These are phyloP conservation scores for Isoetes taiwanensis DNA, from an alignment of 75 land plant species.

Conservation along the genomic window DNA sequence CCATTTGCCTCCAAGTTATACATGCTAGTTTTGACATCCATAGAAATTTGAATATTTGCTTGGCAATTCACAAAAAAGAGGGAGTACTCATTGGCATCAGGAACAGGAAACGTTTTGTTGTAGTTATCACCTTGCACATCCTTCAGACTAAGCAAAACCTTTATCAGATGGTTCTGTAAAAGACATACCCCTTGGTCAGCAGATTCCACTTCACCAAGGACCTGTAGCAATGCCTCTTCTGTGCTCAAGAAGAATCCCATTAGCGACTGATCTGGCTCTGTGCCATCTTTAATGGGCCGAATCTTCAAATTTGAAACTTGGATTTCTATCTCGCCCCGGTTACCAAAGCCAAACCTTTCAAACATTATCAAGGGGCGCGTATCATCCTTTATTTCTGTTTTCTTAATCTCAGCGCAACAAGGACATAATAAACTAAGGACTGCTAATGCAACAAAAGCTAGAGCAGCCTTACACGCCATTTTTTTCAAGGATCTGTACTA, in stretches of 20 bases:
- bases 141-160: slow-evolving; percentile 25
- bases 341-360: slow-evolving; percentile 55
- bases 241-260: slow-evolving; percentile 75
- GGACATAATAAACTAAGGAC: no score
- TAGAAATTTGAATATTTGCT: slow-evolving; percentile 18
- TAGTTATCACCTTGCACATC: slow-evolving; percentile 9
- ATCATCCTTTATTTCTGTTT: slow-evolving; percentile 26
- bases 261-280: slow-evolving; percentile 13
- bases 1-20: slow-evolving; percentile 31
- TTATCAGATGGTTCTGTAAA: slow-evolving; percentile 34
- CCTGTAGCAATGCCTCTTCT: slow-evolving; percentile 39
- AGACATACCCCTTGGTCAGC: slow-evolving; percentile 13
- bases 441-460: no score
- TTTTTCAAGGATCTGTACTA: no score
- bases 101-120: neutral
- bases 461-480: no score
- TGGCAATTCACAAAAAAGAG: slow-evolving; percentile 59
- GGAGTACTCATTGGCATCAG: slow-evolving; percentile 46
- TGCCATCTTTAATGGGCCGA: neutral
- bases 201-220: slow-evolving; percentile 20
- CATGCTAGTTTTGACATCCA: slow-evolving; percentile 41
- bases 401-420: slow-evolving; percentile 63
- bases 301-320: slow-evolving; percentile 19
- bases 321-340: slow-evolving; percentile 19
- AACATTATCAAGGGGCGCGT: slow-evolving; percentile 40